These are phyloP conservation scores for Datisca glomerata DNA, from an alignment of 306 rosid genomes.

Conservation along the genomic window DNA sequence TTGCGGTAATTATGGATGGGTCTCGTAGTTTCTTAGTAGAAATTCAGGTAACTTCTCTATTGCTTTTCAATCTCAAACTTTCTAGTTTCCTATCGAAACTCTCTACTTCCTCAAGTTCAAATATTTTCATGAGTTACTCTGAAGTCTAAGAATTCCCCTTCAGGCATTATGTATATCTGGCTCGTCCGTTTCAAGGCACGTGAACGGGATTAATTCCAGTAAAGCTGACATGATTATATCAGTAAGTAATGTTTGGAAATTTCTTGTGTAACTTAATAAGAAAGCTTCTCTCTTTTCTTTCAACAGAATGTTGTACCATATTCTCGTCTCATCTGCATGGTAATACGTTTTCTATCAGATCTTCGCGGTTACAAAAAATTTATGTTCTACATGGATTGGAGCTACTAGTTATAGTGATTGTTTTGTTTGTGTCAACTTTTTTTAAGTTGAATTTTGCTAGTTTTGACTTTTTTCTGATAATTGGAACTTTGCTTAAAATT, in stretches of 20 bases:
- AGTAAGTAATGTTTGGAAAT: constrained; percentile 32
- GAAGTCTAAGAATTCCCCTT: too few relatives aligned
- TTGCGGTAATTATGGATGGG: constrained; percentile 89
- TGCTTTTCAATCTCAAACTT: background rate
- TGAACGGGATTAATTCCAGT: constrained; percentile 47
- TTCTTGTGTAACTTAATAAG: background rate
- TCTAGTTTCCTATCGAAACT: background rate
- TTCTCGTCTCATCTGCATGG: too few relatives aligned
- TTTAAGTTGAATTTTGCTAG: too few relatives aligned
- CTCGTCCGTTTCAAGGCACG: constrained; percentile 22
- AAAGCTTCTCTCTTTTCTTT: background rate
- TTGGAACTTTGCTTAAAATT: too few relatives aligned
- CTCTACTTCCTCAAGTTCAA: background rate
- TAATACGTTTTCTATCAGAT: too few relatives aligned
- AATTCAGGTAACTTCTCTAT: constrained; percentile 55
- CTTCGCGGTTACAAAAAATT: too few relatives aligned
- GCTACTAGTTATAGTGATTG: too few relatives aligned
- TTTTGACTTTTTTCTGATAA: too few relatives aligned
- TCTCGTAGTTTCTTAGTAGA: constrained; percentile 80
- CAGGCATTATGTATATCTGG: constrained; percentile 72
- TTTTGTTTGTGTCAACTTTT: too few relatives aligned
- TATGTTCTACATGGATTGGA: too few relatives aligned
- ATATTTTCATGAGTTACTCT: too few relatives aligned
- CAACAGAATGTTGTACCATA: background rate
- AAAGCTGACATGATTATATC: constrained; percentile 77